A percentile compares a stretch with the other conserved stretches of the same genome.
These are phyloP conservation scores for Carex kokanica DNA, from an alignment of 176 grass and related monocot species.

Conservation along the genomic window DNA sequence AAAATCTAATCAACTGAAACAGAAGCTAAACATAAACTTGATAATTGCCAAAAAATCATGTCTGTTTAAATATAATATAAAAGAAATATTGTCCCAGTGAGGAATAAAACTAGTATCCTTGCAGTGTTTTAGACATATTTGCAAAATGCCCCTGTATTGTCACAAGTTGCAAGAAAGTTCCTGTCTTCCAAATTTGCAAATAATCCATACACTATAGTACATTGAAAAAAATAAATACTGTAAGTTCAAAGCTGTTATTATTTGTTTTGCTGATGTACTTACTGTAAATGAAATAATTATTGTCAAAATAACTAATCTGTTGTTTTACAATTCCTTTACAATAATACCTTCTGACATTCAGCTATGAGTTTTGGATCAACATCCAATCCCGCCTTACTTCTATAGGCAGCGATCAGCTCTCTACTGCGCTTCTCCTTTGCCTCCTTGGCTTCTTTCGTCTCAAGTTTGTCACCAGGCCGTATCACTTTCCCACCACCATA, in stretches of 20 bases:
- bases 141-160: neutral
- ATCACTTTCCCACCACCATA: slow-evolving; percentile 50
- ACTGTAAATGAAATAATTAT: neutral
- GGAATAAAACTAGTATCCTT: neutral
- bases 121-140: neutral
- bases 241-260: neutral
- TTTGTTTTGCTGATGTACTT: neutral
- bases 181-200: neutral
- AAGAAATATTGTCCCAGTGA: neutral
- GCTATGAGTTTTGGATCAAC: slow-evolving; percentile 43
- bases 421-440: slow-evolving; percentile 29
- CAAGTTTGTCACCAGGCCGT: slow-evolving; percentile 42
- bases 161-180: neutral
- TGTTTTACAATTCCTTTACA: neutral
- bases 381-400: slow-evolving; percentile 39
- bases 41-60: neutral
- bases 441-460: slow-evolving; percentile 34
- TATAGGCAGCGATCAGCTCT: slow-evolving; percentile 39
- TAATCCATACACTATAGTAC: neutral
- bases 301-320: neutral
- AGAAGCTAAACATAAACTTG: neutral
- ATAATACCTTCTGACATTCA: slow-evolving; percentile 44
- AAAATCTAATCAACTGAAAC: slow-evolving; percentile 9
- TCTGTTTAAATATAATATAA: neutral
- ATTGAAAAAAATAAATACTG: neutral